Evolutionary conservation across 1,139 yeast species (phyloP).

Genomic region (Protomyces macrosporus): DNA sequence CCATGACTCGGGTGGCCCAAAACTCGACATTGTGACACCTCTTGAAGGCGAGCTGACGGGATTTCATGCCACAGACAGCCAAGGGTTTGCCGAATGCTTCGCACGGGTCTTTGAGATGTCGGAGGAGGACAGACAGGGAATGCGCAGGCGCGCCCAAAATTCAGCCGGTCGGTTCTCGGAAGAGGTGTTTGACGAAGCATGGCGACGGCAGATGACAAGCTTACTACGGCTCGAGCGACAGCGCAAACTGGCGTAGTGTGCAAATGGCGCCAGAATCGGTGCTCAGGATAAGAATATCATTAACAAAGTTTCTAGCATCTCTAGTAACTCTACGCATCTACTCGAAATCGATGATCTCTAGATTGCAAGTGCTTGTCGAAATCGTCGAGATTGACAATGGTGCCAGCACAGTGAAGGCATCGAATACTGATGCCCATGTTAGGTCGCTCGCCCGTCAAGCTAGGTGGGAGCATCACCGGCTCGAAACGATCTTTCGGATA

Average conservation of each 20-base stretch:
- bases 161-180: conserved; percentile 11
- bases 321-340: background rate
- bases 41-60: conserved; percentile 42
- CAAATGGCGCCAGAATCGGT: background rate
- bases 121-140: background rate
- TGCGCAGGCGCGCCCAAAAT: conserved; percentile 18
- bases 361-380: background rate
- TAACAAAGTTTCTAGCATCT: background rate
- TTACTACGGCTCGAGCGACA: background rate
- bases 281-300: background rate
- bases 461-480: background rate
- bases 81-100: conserved; percentile 23
- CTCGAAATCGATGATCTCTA: background rate
- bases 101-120: conserved; percentile 13
- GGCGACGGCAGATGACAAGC: background rate
- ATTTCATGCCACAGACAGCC: conserved; percentile 28
- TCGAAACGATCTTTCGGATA: background rate
- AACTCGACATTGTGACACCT: conserved; percentile 71
- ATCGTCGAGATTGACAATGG: background rate
- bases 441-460: background rate
- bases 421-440: background rate
- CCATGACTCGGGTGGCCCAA: conserved; percentile 95
- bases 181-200: conserved; percentile 10
- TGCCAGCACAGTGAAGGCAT: background rate
- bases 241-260: background rate